These are phyloP conservation scores for Dichotomocladium elegans DNA, from an alignment of 371 early-diverging fungal genomes.

Conservation along the genomic window DNA sequence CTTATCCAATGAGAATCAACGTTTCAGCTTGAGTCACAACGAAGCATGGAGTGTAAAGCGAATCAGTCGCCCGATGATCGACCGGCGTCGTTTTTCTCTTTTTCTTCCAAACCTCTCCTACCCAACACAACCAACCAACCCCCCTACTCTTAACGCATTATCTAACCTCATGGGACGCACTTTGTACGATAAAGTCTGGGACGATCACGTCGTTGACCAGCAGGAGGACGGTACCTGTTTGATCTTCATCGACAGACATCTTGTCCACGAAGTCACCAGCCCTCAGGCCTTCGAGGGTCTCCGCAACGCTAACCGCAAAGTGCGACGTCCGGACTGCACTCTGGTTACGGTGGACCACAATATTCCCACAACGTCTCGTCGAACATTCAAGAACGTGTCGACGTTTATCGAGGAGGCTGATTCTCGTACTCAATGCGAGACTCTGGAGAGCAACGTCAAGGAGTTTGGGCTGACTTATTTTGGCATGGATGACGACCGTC, in stretches of 20 bases:
- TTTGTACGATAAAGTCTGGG: constrained; percentile 50
- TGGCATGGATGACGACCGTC: constrained; percentile 60
- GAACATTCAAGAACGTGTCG: constrained; percentile 50
- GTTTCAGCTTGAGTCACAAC: constrained; percentile 7
- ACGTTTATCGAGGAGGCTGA: constrained; percentile 64
- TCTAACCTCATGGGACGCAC: constrained; percentile 35
- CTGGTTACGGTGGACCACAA: constrained; percentile 75
- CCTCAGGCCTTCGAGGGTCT: constrained; percentile 72
- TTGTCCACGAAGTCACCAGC: constrained; percentile 67
- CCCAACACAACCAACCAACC: neutral
- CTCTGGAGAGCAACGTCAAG: constrained; percentile 61
- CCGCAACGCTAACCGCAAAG: constrained; percentile 50
- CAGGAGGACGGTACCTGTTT: constrained; percentile 61
- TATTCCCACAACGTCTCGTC: constrained; percentile 57
- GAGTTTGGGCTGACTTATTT: constrained; percentile 68
- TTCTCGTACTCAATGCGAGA: constrained; percentile 59
- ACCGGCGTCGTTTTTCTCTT: constrained; percentile 1
- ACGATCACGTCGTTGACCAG: constrained; percentile 41
- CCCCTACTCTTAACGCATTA: constrained; percentile 3
- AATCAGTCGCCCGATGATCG: neutral
- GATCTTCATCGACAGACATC: constrained; percentile 68
- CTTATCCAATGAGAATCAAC: constrained; percentile 3
- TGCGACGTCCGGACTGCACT: constrained; percentile 64
- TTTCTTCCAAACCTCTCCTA: neutral
- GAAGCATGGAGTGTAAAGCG: neutral